phyloP scores from a whole-genome alignment of 1,139 yeast species.

The Tardiomyces digboiensis region DNA sequence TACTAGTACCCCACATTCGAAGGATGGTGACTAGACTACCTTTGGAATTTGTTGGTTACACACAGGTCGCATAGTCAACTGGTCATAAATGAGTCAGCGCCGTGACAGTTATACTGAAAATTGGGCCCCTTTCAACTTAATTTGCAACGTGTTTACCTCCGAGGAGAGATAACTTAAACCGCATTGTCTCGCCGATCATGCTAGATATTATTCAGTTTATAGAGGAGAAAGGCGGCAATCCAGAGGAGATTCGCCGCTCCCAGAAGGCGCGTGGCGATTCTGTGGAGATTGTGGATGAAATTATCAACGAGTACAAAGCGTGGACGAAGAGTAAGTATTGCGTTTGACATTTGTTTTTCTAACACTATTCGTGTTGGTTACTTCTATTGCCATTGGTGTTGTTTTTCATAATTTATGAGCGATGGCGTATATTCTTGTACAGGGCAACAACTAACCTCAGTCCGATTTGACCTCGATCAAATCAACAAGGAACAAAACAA shows the following conservation, averaged over 20 bases:
- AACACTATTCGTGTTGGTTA: not conserved
- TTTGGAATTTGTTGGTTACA: too few relatives aligned
- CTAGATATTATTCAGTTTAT: conserved; percentile 86
- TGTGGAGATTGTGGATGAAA: conserved; percentile 93
- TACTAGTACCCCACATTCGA: too few relatives aligned
- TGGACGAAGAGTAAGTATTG: conserved; percentile 55
- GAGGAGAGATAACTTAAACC: too few relatives aligned
- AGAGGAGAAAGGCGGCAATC: conserved; percentile 95
- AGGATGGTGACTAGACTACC: too few relatives aligned
- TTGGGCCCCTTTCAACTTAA: too few relatives aligned
- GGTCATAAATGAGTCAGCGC: too few relatives aligned
- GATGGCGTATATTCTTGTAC: too few relatives aligned
- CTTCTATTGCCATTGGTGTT: too few relatives aligned
- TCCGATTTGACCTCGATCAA: conserved; percentile 88
- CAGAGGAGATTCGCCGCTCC: conserved; percentile 76
- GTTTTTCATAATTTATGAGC: not conserved
- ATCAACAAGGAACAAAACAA: conserved; percentile 79
- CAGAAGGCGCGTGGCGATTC: conserved; percentile 93
- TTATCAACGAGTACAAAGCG: conserved; percentile 77
- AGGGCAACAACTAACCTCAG: conserved; percentile 8
- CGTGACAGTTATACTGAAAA: too few relatives aligned
- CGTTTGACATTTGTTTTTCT: conserved; percentile 9
- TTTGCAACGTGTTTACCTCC: too few relatives aligned
- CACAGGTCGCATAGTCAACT: too few relatives aligned
- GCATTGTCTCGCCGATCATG: too few relatives aligned